These are phyloP conservation scores for Telopea speciosissima DNA, from an alignment of 177 flowering plant species.

Conservation along the genomic window DNA sequence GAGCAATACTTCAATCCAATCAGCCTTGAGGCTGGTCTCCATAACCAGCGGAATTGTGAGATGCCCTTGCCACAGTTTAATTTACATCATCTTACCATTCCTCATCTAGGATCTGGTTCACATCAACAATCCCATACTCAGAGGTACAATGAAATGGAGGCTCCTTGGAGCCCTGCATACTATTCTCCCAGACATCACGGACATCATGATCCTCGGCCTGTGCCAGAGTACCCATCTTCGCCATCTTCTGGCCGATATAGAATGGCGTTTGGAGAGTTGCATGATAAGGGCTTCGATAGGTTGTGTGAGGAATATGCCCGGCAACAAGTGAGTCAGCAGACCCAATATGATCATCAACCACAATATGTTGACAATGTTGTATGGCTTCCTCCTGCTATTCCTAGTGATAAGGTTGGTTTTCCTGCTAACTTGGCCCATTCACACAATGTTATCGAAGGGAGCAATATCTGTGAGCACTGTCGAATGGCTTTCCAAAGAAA, in stretches of 20 bases:
- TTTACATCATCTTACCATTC: constrained; percentile 47
- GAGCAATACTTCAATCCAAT: constrained; percentile 52
- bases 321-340: constrained; percentile 41
- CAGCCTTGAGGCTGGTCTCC: constrained; percentile 42
- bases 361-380: constrained; percentile 50
- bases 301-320: constrained; percentile 52
- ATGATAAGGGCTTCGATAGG: constrained; percentile 46
- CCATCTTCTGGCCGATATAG: constrained; percentile 62
- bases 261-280: constrained; percentile 44
- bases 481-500: constrained; percentile 50
- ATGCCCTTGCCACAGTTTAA: constrained; percentile 43
- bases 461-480: constrained; percentile 53
- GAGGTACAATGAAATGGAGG: constrained; percentile 67
- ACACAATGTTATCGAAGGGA: constrained; percentile 46
- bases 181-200: constrained; percentile 76
- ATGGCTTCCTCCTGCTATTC: constrained; percentile 46
- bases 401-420: constrained; percentile 58
- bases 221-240: constrained; percentile 58
- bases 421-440: constrained; percentile 63
- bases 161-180: constrained; percentile 90
- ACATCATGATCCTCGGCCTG: constrained; percentile 45
- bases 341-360: constrained; percentile 42
- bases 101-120: constrained; percentile 38
- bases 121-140: constrained; percentile 39
- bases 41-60: constrained; percentile 49